Base-by-base conservation (phyloP, 1,284 basidiomycete species). In the Boletus smithii region DNA sequence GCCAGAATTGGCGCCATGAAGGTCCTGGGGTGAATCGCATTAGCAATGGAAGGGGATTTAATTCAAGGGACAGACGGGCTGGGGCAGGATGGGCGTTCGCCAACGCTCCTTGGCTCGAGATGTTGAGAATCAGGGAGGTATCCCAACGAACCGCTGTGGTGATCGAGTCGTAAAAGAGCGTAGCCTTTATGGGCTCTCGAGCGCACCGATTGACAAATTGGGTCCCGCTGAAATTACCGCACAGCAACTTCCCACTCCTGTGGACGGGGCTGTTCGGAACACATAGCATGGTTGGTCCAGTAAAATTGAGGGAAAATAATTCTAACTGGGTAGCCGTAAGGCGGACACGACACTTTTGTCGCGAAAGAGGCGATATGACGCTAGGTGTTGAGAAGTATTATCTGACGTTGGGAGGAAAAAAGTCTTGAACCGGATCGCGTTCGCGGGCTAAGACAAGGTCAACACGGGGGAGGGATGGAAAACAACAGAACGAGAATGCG, bases 161-260 rank as follows among this genome's bases (percentile, higher is more conserved):
- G 33, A 50, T 41, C 16, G 44, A 48, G 50, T 61, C 42, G 49
- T 17, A 11, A 40, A 18, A 11, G 6, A 20, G 27, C 26, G 32
- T 17, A 5, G 23, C 40, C 40, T 49, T 61, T 62, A 61, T 61
- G 51, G 11, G 8, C 2, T 39, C 24, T 40, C 14, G 14, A 36
- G 14, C 62, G 27, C 29, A 60, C 59, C 41, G 2, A 37, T 50
- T 37, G 32, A 49, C 27, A 24, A 27, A 29, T 47, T 39, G 45
- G 32, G 33, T 33, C 37, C 35, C 27, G 29, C 39, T 48, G 32
- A 44, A 31, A 43, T 46, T 23, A 31, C 2, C 10, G n/a, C 50
- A 59, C 60, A 65, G 57, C 60, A 64, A 3, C 14, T 35, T 32
- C 20, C 11, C 26, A 20, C 14, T 65, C 32, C 62, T 62, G 55